phyloP scores from a whole-genome alignment of 768 basidiomycete species.

The Imleria badia region DNA sequence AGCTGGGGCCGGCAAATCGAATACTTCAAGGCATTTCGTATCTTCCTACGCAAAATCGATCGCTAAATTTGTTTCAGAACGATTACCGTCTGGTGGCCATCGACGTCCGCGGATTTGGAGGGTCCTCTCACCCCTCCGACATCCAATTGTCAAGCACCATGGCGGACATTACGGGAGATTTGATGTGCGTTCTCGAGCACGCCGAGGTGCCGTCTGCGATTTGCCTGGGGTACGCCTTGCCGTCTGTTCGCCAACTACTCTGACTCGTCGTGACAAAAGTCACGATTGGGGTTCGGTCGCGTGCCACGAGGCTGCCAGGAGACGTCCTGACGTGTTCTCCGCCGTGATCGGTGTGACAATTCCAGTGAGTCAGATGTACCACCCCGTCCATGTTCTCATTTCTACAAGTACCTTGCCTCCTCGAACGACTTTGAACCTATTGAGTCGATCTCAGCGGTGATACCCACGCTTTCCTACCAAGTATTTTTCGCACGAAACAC shows the following conservation, averaged over 20 bases:
- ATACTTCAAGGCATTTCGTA: conserved; percentile 52
- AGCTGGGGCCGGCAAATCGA: conserved; percentile 72
- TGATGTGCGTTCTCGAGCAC: conserved; percentile 60
- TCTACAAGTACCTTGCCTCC: too few relatives aligned
- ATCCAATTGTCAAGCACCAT: conserved; percentile 56
- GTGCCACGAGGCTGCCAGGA: conserved; percentile 68
- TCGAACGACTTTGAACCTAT: too few relatives aligned
- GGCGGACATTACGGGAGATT: conserved; percentile 60
- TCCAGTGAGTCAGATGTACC: conserved; percentile 50
- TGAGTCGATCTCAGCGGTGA: too few relatives aligned
- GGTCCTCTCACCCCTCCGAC: conserved; percentile 65
- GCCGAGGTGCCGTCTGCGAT: conserved; percentile 48
- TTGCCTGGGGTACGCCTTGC: conserved; percentile 57
- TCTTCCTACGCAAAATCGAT: too few relatives aligned
- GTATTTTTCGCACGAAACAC: too few relatives aligned
- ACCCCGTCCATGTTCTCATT: too few relatives aligned
- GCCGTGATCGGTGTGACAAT: conserved; percentile 58
- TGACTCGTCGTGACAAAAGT: conserved; percentile 32
- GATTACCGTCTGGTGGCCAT: conserved; percentile 64
- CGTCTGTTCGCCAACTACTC: background rate
- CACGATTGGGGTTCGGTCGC: conserved; percentile 76
- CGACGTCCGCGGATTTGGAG: conserved; percentile 69
- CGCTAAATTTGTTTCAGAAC: conserved; percentile 34
- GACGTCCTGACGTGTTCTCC: conserved; percentile 61
- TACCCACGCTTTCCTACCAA: too few relatives aligned